phyloP scores from a whole-genome alignment of 2,329 filamentous ascomycete species.

The Trichoderma semiorbis region DNA sequence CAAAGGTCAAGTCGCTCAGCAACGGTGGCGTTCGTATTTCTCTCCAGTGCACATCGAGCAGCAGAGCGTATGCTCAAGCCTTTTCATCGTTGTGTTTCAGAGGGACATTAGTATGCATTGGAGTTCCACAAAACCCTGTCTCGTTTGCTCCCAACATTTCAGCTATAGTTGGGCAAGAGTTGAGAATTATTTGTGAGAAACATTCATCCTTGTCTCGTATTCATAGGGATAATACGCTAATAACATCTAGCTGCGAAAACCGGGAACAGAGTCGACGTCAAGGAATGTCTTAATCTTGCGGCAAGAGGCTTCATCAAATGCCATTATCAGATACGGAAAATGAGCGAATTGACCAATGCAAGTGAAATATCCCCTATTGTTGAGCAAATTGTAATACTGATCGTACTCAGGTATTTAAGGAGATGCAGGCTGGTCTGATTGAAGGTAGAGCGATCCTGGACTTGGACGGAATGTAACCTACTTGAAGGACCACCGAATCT shows the following conservation, averaged over 20 bases:
- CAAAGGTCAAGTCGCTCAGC: constrained; percentile 21
- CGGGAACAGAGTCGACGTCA: not conserved
- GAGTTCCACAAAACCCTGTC: constrained; percentile 20
- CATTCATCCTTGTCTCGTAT: not conserved
- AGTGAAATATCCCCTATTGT: not conserved
- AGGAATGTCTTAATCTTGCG: not conserved
- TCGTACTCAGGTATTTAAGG: not conserved
- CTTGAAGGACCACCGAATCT: too few species aligned
- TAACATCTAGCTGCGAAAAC: not conserved
- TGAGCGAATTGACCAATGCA: not conserved
- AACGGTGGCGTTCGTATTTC: constrained; percentile 21
- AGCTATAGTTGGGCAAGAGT: not conserved
- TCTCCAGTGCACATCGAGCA: constrained; percentile 25
- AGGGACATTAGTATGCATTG: constrained; percentile 28
- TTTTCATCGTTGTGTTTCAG: constrained; percentile 26
- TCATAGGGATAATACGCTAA: not conserved
- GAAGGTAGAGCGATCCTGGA: not conserved
- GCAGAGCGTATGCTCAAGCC: constrained; percentile 24
- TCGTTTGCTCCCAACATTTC: not conserved
- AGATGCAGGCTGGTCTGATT: not conserved
- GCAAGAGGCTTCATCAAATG: not conserved
- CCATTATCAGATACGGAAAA: not conserved
- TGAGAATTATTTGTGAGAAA: not conserved
- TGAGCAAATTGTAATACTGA: not conserved
- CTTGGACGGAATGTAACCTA: not conserved